Base-by-base conservation (phyloP, 1,284 basidiomycete species). In the Pseudozyma tsukubaensis region DNA sequence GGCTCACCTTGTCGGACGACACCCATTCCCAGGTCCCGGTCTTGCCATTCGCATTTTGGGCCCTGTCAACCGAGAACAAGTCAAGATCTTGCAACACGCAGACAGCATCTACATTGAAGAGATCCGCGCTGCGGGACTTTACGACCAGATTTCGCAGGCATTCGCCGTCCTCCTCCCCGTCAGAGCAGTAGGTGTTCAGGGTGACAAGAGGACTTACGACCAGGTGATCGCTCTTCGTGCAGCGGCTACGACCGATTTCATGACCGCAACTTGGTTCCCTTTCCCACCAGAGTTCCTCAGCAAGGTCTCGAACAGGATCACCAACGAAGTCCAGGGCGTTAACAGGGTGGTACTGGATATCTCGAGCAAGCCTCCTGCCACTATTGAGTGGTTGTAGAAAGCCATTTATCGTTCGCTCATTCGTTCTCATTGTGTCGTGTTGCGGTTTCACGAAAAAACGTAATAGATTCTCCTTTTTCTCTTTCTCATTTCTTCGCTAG, bases 11-110 rank as follows among this genome's bases (percentile, higher is more conserved):
- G 96, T 99, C 34, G 93, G 94, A 74, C 90, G 97, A 8, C 97
- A 99, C 86, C 97, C 97, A n/a, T 99, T 99, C 91, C 97, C 97
- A 19, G 97, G 96, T 2, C 97, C 97, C 3, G 97, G 96, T 57
- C 91, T 99, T 48, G 96, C 97, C n/a, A 99, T 99, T 84, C 94
- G 97, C 44, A 99, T 99, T 76, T 89, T 99, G 21, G 97, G 97
- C 1, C 92, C 93, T 45, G 93, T 99, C 61, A 97, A 91, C 19
- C 90, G 92, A 51, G 92, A 92, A 43, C 97, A 99, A 86, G 94
- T 99, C 72, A 88, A 90, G 79, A 93, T 97, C 73, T 88, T 97
- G n/a, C 97, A 99, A 85, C 90, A 92, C 55, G 97, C 96, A 2
- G 97, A 99, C 85, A 89, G 87, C 80, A 99, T 99, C 85, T 99